phyloP scores from a whole-genome alignment of 2,329 filamentous ascomycete species.

The Teratosphaeria epicoccoides region DNA sequence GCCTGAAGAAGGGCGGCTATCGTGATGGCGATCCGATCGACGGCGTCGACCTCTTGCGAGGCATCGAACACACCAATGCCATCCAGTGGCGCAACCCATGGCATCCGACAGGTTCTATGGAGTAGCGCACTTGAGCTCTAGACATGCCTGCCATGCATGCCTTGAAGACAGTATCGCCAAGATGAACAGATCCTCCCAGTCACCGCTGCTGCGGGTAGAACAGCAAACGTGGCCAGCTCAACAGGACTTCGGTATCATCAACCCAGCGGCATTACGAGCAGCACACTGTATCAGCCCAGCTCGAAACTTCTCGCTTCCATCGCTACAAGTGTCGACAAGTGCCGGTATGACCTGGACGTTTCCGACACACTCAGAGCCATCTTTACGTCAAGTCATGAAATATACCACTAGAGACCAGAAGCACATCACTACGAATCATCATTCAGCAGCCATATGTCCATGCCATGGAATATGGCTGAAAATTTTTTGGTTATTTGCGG shows the following conservation, averaged over 20 bases:
- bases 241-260: too few species aligned
- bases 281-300: too few species aligned
- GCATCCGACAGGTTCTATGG: not conserved
- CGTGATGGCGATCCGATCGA: slow-evolving; percentile 10
- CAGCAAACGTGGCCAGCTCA: too few species aligned
- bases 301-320: not conserved
- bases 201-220: not conserved
- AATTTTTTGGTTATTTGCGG: not conserved
- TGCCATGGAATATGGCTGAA: not conserved
- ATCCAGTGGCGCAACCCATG: slow-evolving; percentile 8
- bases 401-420: not conserved
- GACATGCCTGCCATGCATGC: not conserved
- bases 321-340: not conserved
- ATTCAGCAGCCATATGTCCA: not conserved
- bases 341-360: not conserved
- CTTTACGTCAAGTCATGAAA: not conserved
- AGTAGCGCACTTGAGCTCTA: not conserved
- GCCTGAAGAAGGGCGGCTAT: slow-evolving; percentile 21
- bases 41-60: slow-evolving; percentile 8
- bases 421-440: not conserved
- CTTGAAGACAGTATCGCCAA: too few species aligned
- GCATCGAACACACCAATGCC: slow-evolving; percentile 7
- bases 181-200: too few species aligned
- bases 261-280: not conserved
- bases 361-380: not conserved